Evolutionary conservation across 2,329 filamentous ascomycete species (phyloP), one percentile per base, ranked within the genome.

Genomic region (Amauroascus verrucosus): DNA sequence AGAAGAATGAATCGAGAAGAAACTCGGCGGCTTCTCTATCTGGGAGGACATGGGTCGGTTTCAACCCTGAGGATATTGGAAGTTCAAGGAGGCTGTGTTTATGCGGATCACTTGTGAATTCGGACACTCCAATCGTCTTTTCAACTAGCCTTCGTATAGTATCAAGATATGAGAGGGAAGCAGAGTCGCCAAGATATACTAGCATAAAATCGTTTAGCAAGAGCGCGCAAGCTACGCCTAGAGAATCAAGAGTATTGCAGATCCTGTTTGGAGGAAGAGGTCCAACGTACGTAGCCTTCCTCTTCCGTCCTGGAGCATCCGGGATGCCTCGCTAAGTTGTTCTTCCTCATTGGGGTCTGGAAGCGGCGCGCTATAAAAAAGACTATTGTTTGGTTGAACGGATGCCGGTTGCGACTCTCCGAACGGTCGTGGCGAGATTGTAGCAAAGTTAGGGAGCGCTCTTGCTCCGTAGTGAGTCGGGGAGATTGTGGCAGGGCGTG

Each of bases 151-250:
- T 77, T 8, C 81, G 77, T 16, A 84, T 75, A 43, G 80, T 68
- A 53, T 83, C 77, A 2, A 84, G 67, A 59, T 79, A 83, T 0
- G 81, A 80, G 5, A 83, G 67, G 0, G 78, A 79, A 0, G 80
- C 79, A 1, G 81, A 80, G 58, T 83, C 78, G n/a, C 81, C 81
- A 56, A 83, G 72, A 57, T 82, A 83, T 22, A 81, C 77, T 79
- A 33, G 6, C 24, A 28, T 16, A 38, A n/a, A 33, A 6, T 13
- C 30, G 4, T 47, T 51, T 22, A 56, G 37, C 24, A 51, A 24
- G 7, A n/a, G 18, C 22, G 53, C 32, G 16, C 6, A 45, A 3
- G 35, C 33, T 24, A n/a, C n/a, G n/a, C n/a, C n/a, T n/a, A n/a
- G n/a, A n/a, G n/a, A n/a, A n/a, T n/a, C n/a, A n/a, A n/a, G n/a